Evolutionary conservation across 2,329 filamentous ascomycete species (phyloP), one percentile per base, ranked within the genome.

Genomic region (Rutstroemia sp.): DNA sequence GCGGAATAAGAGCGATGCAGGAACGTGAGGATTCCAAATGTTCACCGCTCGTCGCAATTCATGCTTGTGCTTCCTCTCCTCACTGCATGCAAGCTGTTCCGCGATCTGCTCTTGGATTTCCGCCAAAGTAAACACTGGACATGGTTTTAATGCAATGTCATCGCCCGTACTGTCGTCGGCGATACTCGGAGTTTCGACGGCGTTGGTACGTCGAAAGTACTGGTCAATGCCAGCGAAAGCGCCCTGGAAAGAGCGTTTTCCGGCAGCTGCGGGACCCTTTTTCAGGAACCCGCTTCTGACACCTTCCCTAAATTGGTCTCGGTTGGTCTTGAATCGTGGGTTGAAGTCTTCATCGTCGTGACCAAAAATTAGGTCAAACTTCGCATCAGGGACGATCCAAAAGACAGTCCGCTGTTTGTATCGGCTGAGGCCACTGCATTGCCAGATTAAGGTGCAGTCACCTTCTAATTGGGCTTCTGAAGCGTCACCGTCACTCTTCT

Each of bases 311-410:
- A 23, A n/a, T 47, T 47, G 19, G 49, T 27, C 12, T 44, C 52
- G 3, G 19, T 39, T 9, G 49, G n/a, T 23, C 45, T 39, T 47
- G 45, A 54, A 10, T 34, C 42, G 23, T 18, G 37, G 21, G 34
- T 54, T 54, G 38, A 54, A 54, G 49, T 54, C 52, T 39, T 47
- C 39, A 34, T 54, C 52, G n/a, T 54, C 52, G n/a, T 50, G 52
- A 23, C 52, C 52, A 37, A 54, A 54, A 1, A 54, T 30, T 2
- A 54, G 14, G 27, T 49, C 45, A 6, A 54, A 54, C 18, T 49
- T 54, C 5, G 52, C 52, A 44, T 54, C 5, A 5, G 52, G 52
- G 7, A 54, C 52, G 18, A 54, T 54, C 52, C 52, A 50, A 14
- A 54, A 54, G 5, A 54, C 46, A 5, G 52, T 50, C 30, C 52